A percentile compares a stretch with the other conserved stretches of the same genome.
These are phyloP conservation scores for Penicillium polonicum DNA, from an alignment of 2,329 filamentous ascomycete genomes.

Conservation along the genomic window DNA sequence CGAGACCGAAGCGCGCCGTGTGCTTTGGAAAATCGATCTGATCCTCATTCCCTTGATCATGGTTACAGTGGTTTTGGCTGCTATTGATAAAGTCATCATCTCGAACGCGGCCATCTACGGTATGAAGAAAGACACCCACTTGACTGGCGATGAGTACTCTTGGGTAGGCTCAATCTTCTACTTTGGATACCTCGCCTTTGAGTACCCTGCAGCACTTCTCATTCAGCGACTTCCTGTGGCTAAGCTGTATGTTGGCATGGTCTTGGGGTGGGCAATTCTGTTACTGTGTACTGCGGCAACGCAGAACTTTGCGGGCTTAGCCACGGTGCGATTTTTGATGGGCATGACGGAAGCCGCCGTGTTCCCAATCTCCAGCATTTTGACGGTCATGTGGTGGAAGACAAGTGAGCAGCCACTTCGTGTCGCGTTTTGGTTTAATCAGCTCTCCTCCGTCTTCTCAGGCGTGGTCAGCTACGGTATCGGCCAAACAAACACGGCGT, in stretches of 20 bases:
- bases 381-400: conserved; percentile 17
- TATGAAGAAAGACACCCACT: conserved; percentile 16
- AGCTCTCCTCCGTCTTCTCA: conserved; percentile 32
- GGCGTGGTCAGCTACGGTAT: conserved; percentile 37
- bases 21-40: conserved; percentile 30
- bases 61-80: conserved; percentile 25
- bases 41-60: conserved; percentile 28
- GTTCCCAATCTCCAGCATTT: conserved; percentile 12
- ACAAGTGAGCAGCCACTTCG: conserved; percentile 15
- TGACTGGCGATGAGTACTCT: conserved; percentile 28
- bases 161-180: conserved; percentile 20
- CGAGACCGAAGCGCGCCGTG: conserved; percentile 20
- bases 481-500: conserved; percentile 30
- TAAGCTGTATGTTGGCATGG: conserved; percentile 10
- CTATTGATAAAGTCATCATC: conserved; percentile 35
- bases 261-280: conserved; percentile 10
- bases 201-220: conserved; percentile 18
- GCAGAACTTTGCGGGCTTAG: conserved; percentile 15
- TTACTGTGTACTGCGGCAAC: conserved; percentile 14
- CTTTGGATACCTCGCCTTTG: conserved; percentile 16
- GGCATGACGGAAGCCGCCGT: conserved; percentile 14
- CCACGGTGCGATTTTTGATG: conserved; percentile 15
- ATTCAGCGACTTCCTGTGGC: conserved; percentile 17
- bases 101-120: conserved; percentile 19
- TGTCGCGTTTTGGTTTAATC: conserved; percentile 17